Percentiles rank a stretch among this genome's conserved stretches.
Conservation (phyloP, 495 filamentous ascomycete species). For the Platismatia glauca region DNA sequence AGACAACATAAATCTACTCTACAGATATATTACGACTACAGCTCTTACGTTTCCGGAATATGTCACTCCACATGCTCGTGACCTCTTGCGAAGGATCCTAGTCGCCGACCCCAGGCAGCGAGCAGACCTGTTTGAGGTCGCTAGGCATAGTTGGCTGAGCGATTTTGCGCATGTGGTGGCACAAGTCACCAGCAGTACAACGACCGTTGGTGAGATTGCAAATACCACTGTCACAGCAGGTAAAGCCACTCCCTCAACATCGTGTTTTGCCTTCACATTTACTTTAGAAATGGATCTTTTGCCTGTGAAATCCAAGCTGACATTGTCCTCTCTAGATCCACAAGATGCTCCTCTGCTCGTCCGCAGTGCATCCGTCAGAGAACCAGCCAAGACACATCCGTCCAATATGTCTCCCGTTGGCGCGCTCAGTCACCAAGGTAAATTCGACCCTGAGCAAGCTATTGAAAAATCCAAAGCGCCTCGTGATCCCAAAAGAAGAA, state of each 20-base stretch:
- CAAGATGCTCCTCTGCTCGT: slow-evolving; percentile 58
- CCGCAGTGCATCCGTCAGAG: slow-evolving; percentile 85
- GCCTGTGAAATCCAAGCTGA: slow-evolving; percentile 26
- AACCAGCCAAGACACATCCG: slow-evolving; percentile 63
- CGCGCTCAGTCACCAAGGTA: slow-evolving; percentile 64
- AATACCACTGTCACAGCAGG: slow-evolving; percentile 65
- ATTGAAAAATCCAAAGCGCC: slow-evolving; percentile 52
- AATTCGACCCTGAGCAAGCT: slow-evolving; percentile 59
- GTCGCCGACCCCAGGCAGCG: slow-evolving; percentile 94
- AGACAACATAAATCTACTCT: slow-evolving; percentile 97
- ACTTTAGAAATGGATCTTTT: slow-evolving; percentile 2
- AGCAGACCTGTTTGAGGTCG: slow-evolving; percentile 95
- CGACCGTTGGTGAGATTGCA: slow-evolving; percentile 75
- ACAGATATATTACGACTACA: slow-evolving; percentile 98
- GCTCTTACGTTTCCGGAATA: slow-evolving; percentile 98
- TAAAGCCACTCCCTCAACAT: slow-evolving; percentile 29
- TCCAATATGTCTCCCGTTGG: slow-evolving; percentile 50
- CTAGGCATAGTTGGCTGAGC: slow-evolving; percentile 95
- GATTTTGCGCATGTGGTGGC: slow-evolving; percentile 92
- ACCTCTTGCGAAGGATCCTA: slow-evolving; percentile 83
- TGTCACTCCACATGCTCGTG: slow-evolving; percentile 91
- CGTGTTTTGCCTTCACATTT: slow-evolving; percentile 3
- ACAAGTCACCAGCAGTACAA: slow-evolving; percentile 92
- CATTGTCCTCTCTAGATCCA: slow-evolving; percentile 33
- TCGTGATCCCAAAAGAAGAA: slow-evolving; percentile 82